phyloP scores from a whole-genome alignment of 768 basidiomycete species.

The Psilocybe cyanescens region DNA sequence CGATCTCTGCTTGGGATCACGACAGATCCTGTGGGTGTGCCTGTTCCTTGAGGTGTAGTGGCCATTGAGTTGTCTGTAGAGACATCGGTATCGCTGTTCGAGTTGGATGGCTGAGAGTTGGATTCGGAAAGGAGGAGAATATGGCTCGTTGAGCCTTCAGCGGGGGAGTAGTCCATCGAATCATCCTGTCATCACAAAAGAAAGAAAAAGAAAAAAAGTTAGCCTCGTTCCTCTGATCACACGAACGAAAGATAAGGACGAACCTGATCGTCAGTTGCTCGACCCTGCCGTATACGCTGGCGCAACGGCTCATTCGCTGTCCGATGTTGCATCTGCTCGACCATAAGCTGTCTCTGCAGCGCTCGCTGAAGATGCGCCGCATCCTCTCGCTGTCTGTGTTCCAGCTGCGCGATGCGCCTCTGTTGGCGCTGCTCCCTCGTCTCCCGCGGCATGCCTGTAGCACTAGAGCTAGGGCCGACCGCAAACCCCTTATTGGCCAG shows the following conservation, averaged over 20 bases:
- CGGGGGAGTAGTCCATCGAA: slow-evolving; percentile 33
- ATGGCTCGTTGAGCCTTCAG: slow-evolving; percentile 8
- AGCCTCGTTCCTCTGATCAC: background rate
- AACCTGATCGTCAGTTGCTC: slow-evolving; percentile 15
- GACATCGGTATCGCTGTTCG: slow-evolving; percentile 60
- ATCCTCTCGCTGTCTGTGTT: slow-evolving; percentile 64
- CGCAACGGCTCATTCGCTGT: slow-evolving; percentile 5
- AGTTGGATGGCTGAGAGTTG: slow-evolving; percentile 28
- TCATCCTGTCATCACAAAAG: slow-evolving; percentile 23
- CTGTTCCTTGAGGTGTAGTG: slow-evolving; percentile 59
- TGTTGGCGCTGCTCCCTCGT: slow-evolving; percentile 74
- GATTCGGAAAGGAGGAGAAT: slow-evolving; percentile 23
- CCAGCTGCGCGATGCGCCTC: slow-evolving; percentile 56
- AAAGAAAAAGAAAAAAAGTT: background rate
- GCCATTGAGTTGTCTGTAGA: slow-evolving; percentile 66
- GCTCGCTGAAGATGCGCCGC: slow-evolving; percentile 61
- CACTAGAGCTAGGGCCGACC: slow-evolving; percentile 78
- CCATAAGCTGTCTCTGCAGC: slow-evolving; percentile 45
- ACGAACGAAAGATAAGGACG: slow-evolving; percentile 13
- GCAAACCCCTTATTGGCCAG: slow-evolving; percentile 86
- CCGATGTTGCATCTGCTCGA: slow-evolving; percentile 21
- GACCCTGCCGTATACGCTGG: slow-evolving; percentile 1
- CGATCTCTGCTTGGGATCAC: slow-evolving; percentile 67
- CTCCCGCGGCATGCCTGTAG: slow-evolving; percentile 75
- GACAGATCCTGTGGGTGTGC: slow-evolving; percentile 65